Percentiles rank a stretch among this genome's conserved stretches.
Evolutionary conservation across 257 asterid species (phyloP).

Genomic region (Asclepias syriaca): DNA sequence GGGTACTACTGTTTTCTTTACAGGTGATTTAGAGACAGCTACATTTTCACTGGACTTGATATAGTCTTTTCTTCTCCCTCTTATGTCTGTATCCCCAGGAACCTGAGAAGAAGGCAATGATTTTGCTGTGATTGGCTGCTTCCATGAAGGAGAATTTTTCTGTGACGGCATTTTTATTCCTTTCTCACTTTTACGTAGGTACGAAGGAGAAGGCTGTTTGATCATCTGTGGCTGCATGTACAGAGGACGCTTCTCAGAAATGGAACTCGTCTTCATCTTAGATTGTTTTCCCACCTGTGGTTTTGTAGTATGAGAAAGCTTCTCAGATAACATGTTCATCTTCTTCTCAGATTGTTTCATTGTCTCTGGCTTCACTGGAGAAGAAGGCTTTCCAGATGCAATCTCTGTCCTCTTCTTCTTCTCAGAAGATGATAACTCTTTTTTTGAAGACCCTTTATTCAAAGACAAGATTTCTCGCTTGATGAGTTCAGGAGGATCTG

Average conservation of each 20-base stretch:
- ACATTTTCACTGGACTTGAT: conserved; percentile 20
- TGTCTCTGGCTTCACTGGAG: conserved; percentile 16
- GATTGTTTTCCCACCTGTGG: background rate
- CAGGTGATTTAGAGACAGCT: conserved; percentile 26
- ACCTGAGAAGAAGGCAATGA: conserved; percentile 23
- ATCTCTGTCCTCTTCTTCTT: conserved; percentile 24
- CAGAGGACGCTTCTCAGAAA: conserved; percentile 2
- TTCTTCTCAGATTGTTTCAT: conserved; percentile 4
- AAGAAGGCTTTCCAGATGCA: conserved; percentile 22
- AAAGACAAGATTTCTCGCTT: conserved; percentile 42
- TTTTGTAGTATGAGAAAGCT: background rate
- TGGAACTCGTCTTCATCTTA: background rate
- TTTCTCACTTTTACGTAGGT: conserved; percentile 23
- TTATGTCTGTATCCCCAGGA: conserved; percentile 29
- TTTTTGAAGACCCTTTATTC: conserved; percentile 27
- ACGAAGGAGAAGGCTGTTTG: conserved; percentile 12
- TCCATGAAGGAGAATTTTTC: conserved; percentile 17
- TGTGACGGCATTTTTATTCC: conserved; percentile 18
- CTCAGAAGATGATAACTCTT: conserved; percentile 23
- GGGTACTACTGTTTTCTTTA: conserved; percentile 30
- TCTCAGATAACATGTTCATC: background rate
- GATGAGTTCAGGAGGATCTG: conserved; percentile 52
- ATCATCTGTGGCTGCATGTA: background rate
- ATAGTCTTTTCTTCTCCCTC: conserved; percentile 27
- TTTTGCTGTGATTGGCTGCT: conserved; percentile 26